Base-by-base conservation (phyloP, 2,329 filamentous ascomycete species). In the Venturia asperata region DNA sequence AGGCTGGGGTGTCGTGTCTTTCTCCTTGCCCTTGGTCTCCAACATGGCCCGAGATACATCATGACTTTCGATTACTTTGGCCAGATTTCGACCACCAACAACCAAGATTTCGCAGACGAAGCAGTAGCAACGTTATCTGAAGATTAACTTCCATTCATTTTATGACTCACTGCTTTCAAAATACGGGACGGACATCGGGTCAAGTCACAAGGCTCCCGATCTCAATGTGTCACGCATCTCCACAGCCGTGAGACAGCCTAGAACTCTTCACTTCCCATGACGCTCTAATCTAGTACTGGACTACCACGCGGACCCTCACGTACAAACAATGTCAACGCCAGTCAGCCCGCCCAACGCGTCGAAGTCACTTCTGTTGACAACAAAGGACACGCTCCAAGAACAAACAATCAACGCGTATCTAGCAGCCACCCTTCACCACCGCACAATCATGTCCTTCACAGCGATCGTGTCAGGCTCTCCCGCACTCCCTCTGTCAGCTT, bases 391-490 rank as follows among this genome's bases (percentile, higher is more conserved):
- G 10, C 52, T 34, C 17, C 52, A 58, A 34, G 27, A 58, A 58
- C 52, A 19, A 19, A 58, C 30, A 37, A 58, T n/a, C 30, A n/a
- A 34, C 52, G 52, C 30, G 19, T 58, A 58, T n/a, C 10, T 37
- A 58, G 30, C 27, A 37, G 19, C 27, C n/a, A 37, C 15, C 52
- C 30, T 15, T 37, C 30, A 58, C 11, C 52, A 10, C 30, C 52
- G 47, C 30, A 24, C 52, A 37, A 37, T 37, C 52, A 58, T 58
- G 52, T 58, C 52, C 15, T 34, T 37, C 30, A 58, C 52, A 34
- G 52, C 52, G 37, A 58, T 37, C 52, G 37, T 58, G 30, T 34
- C 47, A 37, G 30, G 27, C 52, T 34, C 52, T 19, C 30, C 30
- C 52, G 52, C 52, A 2, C 52, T 58, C 52, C 21, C 52, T 21